Percentiles rank a stretch among this genome's conserved stretches.
Evolutionary conservation across 805 yeast genomes (phyloP).

Genomic region (Candida coquimbonensis): DNA sequence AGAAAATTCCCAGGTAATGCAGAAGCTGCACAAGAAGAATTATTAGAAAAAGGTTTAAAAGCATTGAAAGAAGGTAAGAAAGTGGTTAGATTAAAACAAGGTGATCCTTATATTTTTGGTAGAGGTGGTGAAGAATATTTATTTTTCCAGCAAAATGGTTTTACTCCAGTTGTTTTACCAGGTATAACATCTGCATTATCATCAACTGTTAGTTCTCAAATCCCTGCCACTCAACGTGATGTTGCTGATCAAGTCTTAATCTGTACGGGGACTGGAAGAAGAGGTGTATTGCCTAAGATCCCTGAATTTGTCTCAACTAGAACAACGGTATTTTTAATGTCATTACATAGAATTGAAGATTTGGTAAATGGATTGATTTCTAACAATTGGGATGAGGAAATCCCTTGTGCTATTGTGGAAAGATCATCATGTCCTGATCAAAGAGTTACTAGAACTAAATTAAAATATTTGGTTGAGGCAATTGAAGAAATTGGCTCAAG

Average conservation of each 20-base stretch:
- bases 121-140: conserved; percentile 90
- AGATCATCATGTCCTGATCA: conserved; percentile 94
- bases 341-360: conserved; percentile 60
- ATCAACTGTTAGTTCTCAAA: conserved; percentile 73
- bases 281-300: conserved; percentile 70
- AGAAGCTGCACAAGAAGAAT: conserved; percentile 83
- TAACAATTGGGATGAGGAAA: conserved; percentile 56
- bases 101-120: conserved; percentile 95
- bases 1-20: conserved; percentile 96
- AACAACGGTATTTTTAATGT: conserved; percentile 86
- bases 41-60: conserved; percentile 63
- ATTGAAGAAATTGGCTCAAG: conserved; percentile 73
- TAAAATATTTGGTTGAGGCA: conserved; percentile 62
- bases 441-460: conserved; percentile 67
- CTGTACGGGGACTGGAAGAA: conserved; percentile 91
- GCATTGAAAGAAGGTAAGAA: conserved; percentile 58
- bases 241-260: conserved; percentile 88
- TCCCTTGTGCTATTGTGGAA: conserved; percentile 84
- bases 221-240: conserved; percentile 89
- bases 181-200: conserved; percentile 89
- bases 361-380: conserved; percentile 47
- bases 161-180: conserved; percentile 65
- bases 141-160: conserved; percentile 65
- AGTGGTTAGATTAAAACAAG: conserved; percentile 89
- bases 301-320: conserved; percentile 69